Conservation (phyloP, 345 rosid species). For the Streptanthus diversifolius region DNA sequence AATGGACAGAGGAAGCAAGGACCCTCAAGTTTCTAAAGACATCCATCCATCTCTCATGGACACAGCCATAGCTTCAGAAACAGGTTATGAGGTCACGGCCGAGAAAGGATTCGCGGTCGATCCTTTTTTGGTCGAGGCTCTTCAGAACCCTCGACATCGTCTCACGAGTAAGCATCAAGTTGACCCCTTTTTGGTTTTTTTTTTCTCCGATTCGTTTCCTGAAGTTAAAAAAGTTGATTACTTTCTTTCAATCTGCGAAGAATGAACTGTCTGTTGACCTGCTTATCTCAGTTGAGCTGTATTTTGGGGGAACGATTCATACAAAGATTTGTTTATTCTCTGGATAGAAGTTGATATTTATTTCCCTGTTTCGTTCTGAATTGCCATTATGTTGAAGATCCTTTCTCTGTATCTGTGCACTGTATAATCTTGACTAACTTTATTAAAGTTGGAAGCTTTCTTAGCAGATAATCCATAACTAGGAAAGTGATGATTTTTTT, state of each 20-base stretch:
- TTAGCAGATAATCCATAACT: background rate
- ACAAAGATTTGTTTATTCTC: background rate
- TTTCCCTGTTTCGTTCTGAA: background rate
- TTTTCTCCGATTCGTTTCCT: background rate
- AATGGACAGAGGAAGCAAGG: slow-evolving; percentile 16
- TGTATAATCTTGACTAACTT: background rate
- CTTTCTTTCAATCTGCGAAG: background rate
- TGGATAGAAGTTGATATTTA: background rate
- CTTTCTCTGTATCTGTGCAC: background rate
- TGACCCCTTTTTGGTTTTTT: background rate
- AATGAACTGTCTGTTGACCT: background rate
- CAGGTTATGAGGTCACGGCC: background rate
- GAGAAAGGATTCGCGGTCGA: slow-evolving; percentile 62
- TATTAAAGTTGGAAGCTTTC: slow-evolving; percentile 6
- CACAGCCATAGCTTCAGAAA: background rate
- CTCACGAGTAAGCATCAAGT: slow-evolving; percentile 51
- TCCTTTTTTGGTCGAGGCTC: slow-evolving; percentile 83
- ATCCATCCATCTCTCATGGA: slow-evolving; percentile 18
- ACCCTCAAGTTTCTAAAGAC: background rate
- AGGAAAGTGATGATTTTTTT: background rate
- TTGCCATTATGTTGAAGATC: background rate
- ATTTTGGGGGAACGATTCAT: background rate
- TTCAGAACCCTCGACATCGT: slow-evolving; percentile 82
- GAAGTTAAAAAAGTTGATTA: too few relatives aligned
- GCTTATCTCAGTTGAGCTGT: background rate